These are phyloP conservation scores for Daucus carota DNA, from an alignment of 129 eudicot species.

Conservation along the genomic window DNA sequence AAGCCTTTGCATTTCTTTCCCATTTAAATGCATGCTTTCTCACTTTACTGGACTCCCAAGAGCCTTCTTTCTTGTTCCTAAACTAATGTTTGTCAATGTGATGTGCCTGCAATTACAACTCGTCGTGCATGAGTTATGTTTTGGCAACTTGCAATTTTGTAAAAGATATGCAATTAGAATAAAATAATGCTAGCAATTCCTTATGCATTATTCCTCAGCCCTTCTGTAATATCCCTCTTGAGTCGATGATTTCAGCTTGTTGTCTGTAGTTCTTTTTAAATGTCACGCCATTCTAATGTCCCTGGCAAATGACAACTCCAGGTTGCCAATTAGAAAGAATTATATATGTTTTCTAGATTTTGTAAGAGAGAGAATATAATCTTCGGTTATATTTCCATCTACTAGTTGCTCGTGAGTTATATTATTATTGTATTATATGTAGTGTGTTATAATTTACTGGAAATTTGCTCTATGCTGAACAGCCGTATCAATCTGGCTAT, in stretches of 20 bases:
- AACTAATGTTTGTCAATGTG: too few relatives aligned
- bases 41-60: neutral
- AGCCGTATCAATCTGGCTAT: conserved; percentile 70
- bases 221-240: neutral
- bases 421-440: neutral
- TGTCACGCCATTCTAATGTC: too few relatives aligned
- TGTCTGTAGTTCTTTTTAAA: neutral
- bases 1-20: neutral
- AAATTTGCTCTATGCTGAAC: conserved; percentile 12
- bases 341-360: too few relatives aligned
- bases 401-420: neutral
- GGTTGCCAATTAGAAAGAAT: too few relatives aligned
- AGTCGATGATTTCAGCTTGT: neutral
- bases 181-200: neutral
- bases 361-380: too few relatives aligned
- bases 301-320: too few relatives aligned
- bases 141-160: neutral
- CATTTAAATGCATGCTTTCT: conserved; percentile 5
- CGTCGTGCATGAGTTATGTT: neutral
- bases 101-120: neutral
- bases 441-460: neutral
- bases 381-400: neutral
- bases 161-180: neutral
- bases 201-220: neutral
- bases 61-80: too few relatives aligned